Conservation (phyloP, 352 stramenopile genomes). For the Globisporangium perplexum region DNA sequence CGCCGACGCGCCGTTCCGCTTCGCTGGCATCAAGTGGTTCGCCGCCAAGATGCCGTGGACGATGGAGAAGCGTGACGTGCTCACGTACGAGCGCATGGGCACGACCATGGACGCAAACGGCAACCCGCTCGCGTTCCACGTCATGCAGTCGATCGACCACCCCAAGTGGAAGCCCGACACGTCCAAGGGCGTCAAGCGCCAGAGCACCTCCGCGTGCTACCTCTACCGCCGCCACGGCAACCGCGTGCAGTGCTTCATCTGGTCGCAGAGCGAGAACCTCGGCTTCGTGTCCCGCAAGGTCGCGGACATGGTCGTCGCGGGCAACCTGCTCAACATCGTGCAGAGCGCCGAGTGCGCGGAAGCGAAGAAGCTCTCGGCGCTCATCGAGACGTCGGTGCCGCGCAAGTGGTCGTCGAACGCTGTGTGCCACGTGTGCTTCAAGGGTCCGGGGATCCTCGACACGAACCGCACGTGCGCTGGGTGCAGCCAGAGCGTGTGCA, state of each 20-base stretch:
- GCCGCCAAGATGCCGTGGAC: slow-evolving; percentile 24
- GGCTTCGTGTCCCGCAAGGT: slow-evolving; percentile 6
- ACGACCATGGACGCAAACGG: slow-evolving; percentile 38
- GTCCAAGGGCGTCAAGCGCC: slow-evolving; percentile 42
- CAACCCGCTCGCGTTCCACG: slow-evolving; percentile 43
- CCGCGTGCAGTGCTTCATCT: slow-evolving; percentile 35
- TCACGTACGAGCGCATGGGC: slow-evolving; percentile 50
- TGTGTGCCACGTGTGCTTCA: slow-evolving; percentile 11
- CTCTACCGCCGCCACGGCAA: slow-evolving; percentile 28
- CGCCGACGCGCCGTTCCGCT: slow-evolving; percentile 26
- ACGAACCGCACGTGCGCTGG: slow-evolving; percentile 13
- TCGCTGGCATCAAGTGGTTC: slow-evolving; percentile 45
- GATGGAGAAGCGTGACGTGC: slow-evolving; percentile 21
- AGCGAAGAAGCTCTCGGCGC: slow-evolving; percentile 8
- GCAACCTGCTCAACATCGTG: slow-evolving; percentile 17
- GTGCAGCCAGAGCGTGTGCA: slow-evolving; percentile 31
- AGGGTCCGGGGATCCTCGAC: not conserved
- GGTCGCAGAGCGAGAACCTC: slow-evolving; percentile 19
- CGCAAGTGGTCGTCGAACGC: slow-evolving; percentile 25
- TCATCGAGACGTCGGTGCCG: not conserved
- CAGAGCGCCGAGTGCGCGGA: slow-evolving; percentile 11
- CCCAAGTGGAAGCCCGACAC: slow-evolving; percentile 36
- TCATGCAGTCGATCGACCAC: slow-evolving; percentile 54
- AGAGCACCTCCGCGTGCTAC: slow-evolving; percentile 42
- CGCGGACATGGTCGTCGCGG: slow-evolving; percentile 15